phyloP scores from a whole-genome alignment of 2,329 filamentous ascomycete genomes.

The Akanthomyces uredinophilus region DNA sequence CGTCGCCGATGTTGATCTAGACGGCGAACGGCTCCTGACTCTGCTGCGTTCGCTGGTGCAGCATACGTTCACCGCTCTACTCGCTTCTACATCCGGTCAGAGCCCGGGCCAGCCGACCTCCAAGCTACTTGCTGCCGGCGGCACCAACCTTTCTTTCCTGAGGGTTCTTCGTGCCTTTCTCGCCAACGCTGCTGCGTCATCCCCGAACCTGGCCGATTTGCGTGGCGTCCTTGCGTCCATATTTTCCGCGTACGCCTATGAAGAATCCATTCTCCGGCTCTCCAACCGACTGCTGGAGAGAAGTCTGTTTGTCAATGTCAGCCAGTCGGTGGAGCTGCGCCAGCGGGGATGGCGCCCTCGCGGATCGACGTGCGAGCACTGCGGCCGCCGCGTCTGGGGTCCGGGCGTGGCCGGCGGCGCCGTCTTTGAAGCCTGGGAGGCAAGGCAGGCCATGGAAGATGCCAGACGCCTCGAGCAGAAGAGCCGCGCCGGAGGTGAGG shows the following conservation, averaged over 20 bases:
- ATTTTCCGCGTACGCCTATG: conserved; percentile 92
- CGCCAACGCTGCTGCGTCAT: conserved; percentile 70
- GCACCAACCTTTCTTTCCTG: conserved; percentile 72
- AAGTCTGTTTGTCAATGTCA: conserved; percentile 80
- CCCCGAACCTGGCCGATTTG: conserved; percentile 81
- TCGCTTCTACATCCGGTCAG: conserved; percentile 65
- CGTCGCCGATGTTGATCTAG: conserved; percentile 32
- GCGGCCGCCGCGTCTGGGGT: conserved; percentile 79
- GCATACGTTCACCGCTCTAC: conserved; percentile 80
- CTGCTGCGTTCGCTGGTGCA: conserved; percentile 78
- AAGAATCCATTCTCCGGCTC: conserved; percentile 80
- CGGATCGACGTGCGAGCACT: conserved; percentile 83
- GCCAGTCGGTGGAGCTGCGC: conserved; percentile 66
- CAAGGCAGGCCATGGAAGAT: conserved; percentile 46
- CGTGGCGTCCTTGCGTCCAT: conserved; percentile 81
- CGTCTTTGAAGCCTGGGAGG: conserved; percentile 80
- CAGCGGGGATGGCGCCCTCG: conserved; percentile 85
- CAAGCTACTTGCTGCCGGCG: conserved; percentile 32
- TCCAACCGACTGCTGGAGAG: conserved; percentile 84
- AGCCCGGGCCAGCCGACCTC: conserved; percentile 28
- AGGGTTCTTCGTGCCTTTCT: conserved; percentile 86
- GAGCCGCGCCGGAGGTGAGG: conserved; percentile 26
- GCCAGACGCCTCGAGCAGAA: conserved; percentile 40
- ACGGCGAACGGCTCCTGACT: conserved; percentile 57
- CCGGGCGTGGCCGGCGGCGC: conserved; percentile 67